phyloP scores from a whole-genome alignment of 2,329 filamentous ascomycete genomes.

The Juglanconis juglandina region DNA sequence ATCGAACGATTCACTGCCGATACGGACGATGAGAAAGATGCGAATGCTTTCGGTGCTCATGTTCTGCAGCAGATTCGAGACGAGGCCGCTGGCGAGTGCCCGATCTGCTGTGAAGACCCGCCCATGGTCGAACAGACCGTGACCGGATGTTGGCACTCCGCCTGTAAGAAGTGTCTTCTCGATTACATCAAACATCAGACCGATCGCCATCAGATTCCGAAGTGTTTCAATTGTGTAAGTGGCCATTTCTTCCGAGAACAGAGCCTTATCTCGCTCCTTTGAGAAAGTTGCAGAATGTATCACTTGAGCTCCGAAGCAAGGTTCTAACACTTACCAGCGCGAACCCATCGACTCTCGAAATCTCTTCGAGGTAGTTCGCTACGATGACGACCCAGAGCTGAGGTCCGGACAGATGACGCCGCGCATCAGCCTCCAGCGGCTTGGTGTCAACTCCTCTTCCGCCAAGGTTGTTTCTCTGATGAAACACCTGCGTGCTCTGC shows the following conservation, averaged over 20 bases:
- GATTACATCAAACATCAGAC: constrained; percentile 86
- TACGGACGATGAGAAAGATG: constrained; percentile 58
- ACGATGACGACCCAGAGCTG: constrained; percentile 59
- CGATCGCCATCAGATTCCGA: constrained; percentile 69
- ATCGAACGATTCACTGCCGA: constrained; percentile 78
- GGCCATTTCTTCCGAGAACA: too few relatives aligned
- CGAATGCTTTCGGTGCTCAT: constrained; percentile 76
- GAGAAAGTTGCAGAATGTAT: too few relatives aligned
- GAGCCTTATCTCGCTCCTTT: too few relatives aligned
- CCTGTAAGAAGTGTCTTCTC: constrained; percentile 89
- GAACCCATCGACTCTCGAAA: constrained; percentile 78
- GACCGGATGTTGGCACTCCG: constrained; percentile 95
- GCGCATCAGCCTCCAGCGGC: constrained; percentile 58
- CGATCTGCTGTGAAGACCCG: constrained; percentile 83
- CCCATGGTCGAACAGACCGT: constrained; percentile 94
- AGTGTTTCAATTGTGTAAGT: constrained; percentile 75
- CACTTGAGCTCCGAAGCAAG: too few relatives aligned
- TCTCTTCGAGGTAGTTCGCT: constrained; percentile 85
- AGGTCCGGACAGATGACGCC: constrained; percentile 35
- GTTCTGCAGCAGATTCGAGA: constrained; percentile 88
- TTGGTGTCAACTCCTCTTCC: constrained; percentile 67
- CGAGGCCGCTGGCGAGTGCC: constrained; percentile 84
- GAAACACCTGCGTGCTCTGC: constrained; percentile 66
- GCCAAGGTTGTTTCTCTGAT: constrained; percentile 85
- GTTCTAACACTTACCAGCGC: constrained; percentile 36